These are phyloP conservation scores for Fragilaria radians DNA, from an alignment of 108 stramenopile species.

Conservation along the genomic window DNA sequence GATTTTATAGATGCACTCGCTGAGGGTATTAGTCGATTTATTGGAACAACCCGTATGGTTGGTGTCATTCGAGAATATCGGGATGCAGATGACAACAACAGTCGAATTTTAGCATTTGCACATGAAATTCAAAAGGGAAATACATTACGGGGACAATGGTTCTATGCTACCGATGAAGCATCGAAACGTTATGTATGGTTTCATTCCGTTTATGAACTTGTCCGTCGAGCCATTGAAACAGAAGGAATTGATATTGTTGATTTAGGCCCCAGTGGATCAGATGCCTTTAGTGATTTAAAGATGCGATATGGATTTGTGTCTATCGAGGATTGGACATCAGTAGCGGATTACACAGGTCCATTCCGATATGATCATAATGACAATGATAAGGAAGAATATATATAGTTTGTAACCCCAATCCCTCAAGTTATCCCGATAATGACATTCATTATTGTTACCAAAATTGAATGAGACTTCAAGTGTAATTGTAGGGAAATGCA, in stretches of 20 bases:
- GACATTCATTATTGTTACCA: no score
- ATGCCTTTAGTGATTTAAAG: slow-evolving; percentile 64
- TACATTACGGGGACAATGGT: slow-evolving; percentile 70
- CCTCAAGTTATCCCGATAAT: no score
- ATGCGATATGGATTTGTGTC: slow-evolving; percentile 56
- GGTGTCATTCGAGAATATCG: slow-evolving; percentile 67
- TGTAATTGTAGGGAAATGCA: no score
- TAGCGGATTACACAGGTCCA: slow-evolving; percentile 13
- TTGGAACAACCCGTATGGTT: slow-evolving; percentile 65
- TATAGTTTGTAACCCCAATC: no score
- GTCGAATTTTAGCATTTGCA: slow-evolving; percentile 60
- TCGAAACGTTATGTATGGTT: slow-evolving; percentile 73
- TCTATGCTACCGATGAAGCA: slow-evolving; percentile 68
- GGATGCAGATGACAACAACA: slow-evolving; percentile 21
- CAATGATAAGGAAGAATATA: no score
- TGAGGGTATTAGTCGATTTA: slow-evolving; percentile 56
- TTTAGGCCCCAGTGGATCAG: slow-evolving; percentile 63
- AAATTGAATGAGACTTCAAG: no score
- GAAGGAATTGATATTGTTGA: slow-evolving; percentile 60
- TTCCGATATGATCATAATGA: no score
- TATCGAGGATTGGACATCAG: slow-evolving; percentile 57
- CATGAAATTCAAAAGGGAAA: slow-evolving; percentile 63
- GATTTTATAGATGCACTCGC: slow-evolving; percentile 59
- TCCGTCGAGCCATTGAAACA: slow-evolving; percentile 47
- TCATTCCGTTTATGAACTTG: slow-evolving; percentile 55